Evolutionary conservation across 495 filamentous ascomycete genomes (phyloP).

Genomic region (Penicillium macrosclerotiorum): DNA sequence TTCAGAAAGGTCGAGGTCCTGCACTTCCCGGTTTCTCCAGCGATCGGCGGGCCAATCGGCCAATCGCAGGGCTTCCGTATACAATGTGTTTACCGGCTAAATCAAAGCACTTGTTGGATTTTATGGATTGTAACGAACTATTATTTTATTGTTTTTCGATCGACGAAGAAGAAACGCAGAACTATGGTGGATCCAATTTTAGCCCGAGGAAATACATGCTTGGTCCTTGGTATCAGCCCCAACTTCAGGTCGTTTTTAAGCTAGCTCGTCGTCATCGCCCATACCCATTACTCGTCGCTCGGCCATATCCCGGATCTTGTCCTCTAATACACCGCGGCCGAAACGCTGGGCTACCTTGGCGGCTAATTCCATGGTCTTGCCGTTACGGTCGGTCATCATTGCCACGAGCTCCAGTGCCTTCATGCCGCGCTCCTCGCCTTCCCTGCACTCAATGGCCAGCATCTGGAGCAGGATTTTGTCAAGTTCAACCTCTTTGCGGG

Average conservation of each 20-base stretch:
- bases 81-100: slow-evolving; percentile 7
- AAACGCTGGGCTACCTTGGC: slow-evolving; percentile 80
- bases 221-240: slow-evolving; percentile 6
- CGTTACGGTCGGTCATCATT: slow-evolving; percentile 73
- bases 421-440: slow-evolving; percentile 90
- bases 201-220: not conserved
- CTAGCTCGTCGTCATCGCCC: slow-evolving; percentile 54
- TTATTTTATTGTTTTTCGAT: no score
- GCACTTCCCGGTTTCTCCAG: slow-evolving; percentile 7
- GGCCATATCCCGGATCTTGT: slow-evolving; percentile 80
- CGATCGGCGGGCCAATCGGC: slow-evolving; percentile 21
- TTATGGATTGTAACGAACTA: not conserved
- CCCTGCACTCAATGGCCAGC: slow-evolving; percentile 83
- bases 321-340: slow-evolving; percentile 69
- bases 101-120: not conserved
- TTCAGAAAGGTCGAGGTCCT: not conserved
- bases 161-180: no score
- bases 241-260: slow-evolving; percentile 20
- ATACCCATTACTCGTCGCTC: slow-evolving; percentile 60
- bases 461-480: slow-evolving; percentile 89
- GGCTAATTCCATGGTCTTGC: slow-evolving; percentile 83
- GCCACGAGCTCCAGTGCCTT: slow-evolving; percentile 83
- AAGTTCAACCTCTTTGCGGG: slow-evolving; percentile 70
- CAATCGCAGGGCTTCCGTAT: slow-evolving; percentile 22
- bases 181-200: not conserved